Base-by-base conservation (phyloP, 192 early-diverging fungal species). In the Podila epigama region DNA sequence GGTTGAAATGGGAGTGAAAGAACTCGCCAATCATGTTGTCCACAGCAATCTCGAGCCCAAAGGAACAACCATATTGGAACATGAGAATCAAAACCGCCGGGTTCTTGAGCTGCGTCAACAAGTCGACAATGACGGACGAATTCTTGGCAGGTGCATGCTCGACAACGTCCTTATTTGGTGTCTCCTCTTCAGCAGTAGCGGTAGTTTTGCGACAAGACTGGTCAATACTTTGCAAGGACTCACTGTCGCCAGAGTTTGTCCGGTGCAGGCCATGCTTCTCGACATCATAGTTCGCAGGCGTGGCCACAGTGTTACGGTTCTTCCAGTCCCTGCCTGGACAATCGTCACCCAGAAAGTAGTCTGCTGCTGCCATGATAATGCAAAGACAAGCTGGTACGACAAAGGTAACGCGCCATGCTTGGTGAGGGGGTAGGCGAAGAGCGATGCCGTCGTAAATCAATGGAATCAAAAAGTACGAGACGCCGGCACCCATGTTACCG, bases 401-500 rank as follows among this genome's bases (percentile, higher is more conserved):
- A 22, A 87, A 51, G 11, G 78, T 78, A 18, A 80, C 53, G 34
- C 82, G 78, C 89, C 89, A 90, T 31, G 89, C 83, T 18, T 63
- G 39, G 32, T 69, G 60, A 1, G 62, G 28, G 34, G 68, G 61
- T 50, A 80, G 33, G n/a, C 66, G 54, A 20, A 31, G 33, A 52
- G 79, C 60, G 57, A 88, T 61, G 53, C 31, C 70, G 35, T 71
- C 66, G 57, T 84, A 75, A 22, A 90, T 61, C 12, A 83, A 52
- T n/a, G 89, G 89, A 78, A 91, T 90, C 35, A 89, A 25, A 32
- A 89, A 64, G 51, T 83, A 89, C 0, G 89, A 85, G 11, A 90
- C 66, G n/a, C 89, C 89, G 29, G 70, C 89, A 22, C 89, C 89
- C 75, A 87, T 84, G 69, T 91, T 91, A 39, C 89, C 89, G 82